phyloP scores from a whole-genome alignment of 768 basidiomycete genomes.

The Mycena metata region DNA sequence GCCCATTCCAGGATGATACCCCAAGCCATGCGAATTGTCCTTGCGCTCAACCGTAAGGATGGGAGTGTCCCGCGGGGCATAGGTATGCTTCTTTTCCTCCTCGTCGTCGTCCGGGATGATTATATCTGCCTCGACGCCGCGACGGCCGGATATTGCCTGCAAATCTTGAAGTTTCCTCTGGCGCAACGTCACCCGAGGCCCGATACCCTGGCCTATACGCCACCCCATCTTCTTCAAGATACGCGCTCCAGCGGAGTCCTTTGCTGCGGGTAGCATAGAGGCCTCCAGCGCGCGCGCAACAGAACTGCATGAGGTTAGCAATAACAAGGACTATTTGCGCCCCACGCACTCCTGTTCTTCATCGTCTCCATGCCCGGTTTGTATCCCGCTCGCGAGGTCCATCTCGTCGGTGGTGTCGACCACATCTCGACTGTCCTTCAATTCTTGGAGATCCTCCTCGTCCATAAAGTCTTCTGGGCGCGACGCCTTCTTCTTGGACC shows the following conservation, averaged over 20 bases:
- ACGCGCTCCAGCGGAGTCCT: constrained; percentile 85
- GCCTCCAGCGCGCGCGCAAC: constrained; percentile 73
- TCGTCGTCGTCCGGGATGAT: constrained; percentile 73
- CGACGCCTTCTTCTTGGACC: constrained; percentile 72
- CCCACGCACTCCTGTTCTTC: constrained; percentile 69
- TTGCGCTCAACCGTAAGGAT: constrained; percentile 74
- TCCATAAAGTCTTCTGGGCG: constrained; percentile 98
- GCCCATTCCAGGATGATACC: constrained; percentile 76
- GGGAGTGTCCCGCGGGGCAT: constrained; percentile 85
- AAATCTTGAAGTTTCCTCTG: constrained; percentile 81
- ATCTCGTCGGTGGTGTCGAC: constrained; percentile 87
- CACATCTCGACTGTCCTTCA: constrained; percentile 78
- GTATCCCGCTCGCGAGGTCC: constrained; percentile 72
- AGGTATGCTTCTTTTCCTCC: constrained; percentile 89
- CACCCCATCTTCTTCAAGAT: constrained; percentile 97
- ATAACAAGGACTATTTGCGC: constrained; percentile 1
- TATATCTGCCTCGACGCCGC: constrained; percentile 46
- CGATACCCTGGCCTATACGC: constrained; percentile 93
- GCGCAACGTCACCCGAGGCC: constrained; percentile 85
- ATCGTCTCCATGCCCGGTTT: constrained; percentile 53
- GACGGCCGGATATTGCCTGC: constrained; percentile 54
- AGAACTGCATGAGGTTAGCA: constrained; percentile 57
- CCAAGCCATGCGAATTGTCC: constrained; percentile 85
- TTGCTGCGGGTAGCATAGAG: constrained; percentile 78
- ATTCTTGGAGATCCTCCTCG: constrained; percentile 93